Percentiles rank a stretch among this genome's conserved stretches.
phyloP scores from a whole-genome alignment of 2,329 filamentous ascomycete genomes.

The Alternaria triticimaculans region DNA sequence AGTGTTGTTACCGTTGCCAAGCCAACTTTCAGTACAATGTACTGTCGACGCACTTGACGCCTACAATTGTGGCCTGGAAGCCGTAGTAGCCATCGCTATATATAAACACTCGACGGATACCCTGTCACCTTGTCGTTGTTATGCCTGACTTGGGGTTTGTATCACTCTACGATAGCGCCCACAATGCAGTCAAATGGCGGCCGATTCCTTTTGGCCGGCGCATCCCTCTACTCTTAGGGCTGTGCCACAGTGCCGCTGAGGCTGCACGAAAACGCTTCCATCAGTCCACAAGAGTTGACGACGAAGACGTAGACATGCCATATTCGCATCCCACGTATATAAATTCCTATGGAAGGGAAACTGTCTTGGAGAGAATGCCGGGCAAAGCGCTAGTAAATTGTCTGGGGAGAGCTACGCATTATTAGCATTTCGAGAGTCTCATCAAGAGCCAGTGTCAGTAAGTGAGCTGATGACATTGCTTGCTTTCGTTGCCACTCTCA shows the following conservation, averaged over 20 bases:
- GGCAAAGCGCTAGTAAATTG: neutral
- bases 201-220: neutral
- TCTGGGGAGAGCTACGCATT: neutral
- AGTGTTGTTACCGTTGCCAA: too few relatives aligned
- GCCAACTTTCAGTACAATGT: too few relatives aligned
- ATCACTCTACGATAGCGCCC: neutral
- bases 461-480: neutral
- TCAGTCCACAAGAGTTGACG: too few relatives aligned
- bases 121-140: neutral
- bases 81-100: neutral
- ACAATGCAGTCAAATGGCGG: accelerated
- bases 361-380: neutral
- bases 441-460: neutral
- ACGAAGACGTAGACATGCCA: neutral
- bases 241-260: neutral
- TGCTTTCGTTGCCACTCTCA: neutral
- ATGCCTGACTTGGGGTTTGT: neutral
- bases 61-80: neutral
- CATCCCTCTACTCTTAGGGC: neutral
- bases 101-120: neutral
- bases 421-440: too few relatives aligned
- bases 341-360: accelerated
- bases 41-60: too few relatives aligned
- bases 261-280: neutral
- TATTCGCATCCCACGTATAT: neutral